Evolutionary conservation across 169 alveolate genomes (phyloP), one percentile per base, ranked within the genome.

Genomic region (Babesia divergens): DNA sequence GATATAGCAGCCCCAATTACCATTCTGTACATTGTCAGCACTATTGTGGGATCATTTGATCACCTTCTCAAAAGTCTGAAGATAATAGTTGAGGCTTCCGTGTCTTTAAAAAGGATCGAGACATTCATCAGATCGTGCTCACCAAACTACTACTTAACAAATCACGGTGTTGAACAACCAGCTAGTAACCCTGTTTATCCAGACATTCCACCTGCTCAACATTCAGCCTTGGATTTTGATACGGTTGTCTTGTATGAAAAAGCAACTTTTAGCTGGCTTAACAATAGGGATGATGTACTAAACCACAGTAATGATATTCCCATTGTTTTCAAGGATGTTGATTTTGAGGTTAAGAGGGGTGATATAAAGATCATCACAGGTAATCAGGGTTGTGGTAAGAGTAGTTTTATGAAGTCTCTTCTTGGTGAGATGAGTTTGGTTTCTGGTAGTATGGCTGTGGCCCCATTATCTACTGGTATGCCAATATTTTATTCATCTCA

Each of bases 401-500:
- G 80, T 3, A 65, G 66, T 28, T 55, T 75, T 59, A 34, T 75
- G 16, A 75, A 64, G 26, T 40, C 85, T 9, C 46, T 75, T 3
- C 60, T 52, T 6, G 85, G 85, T 65, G 80, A 65, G 53, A 65
- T 75, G 80, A 66, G 70, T 26, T 60, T 75, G 80, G 70, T 54
- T 24, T 47, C 52, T 0, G 85, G 85, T 0, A 62, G 66, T 46
- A 75, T 75, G 85, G 85, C 81, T 3, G 85, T 75, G 32, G 69
- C 74, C 2, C 80, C 85, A 0, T 46, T 75, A 0, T 58, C 66
- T 51, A 50, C 77, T 29, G 67, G 58, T 5, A 75, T 64, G 85
- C 85, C 84, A 20, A 74, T 74, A 11, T 62, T 62, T 29, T 62
- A 62, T 49, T 44, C 59, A 1, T 62, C 72, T 9, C 72, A 62